A percentile compares a stretch with the other conserved stretches of the same genome.
Conservation (phyloP, 177 flowering plant species). For the Telopea speciosissima region DNA sequence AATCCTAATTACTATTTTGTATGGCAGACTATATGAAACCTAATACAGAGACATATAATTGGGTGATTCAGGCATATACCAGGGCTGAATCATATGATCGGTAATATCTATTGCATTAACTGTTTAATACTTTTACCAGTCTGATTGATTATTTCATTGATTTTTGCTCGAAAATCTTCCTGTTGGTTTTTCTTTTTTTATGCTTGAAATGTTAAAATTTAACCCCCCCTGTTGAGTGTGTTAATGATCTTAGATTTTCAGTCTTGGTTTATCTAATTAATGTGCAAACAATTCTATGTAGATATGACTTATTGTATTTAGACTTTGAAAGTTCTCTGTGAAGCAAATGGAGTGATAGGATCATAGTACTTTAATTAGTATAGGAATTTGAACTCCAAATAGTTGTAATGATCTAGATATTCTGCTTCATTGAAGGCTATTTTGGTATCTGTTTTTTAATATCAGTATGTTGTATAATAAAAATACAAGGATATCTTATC, state of each 20-base stretch:
- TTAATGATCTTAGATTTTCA: not conserved
- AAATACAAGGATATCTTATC: too few relatives aligned
- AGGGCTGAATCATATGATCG: slow-evolving; percentile 97
- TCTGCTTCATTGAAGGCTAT: too few relatives aligned
- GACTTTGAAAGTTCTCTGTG: not conserved
- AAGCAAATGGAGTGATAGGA: not conserved
- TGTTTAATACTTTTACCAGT: not conserved
- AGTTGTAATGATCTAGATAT: too few relatives aligned
- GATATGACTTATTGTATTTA: not conserved
- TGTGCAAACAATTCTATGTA: not conserved
- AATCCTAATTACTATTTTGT: slow-evolving; percentile 6
- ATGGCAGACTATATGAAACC: slow-evolving; percentile 91
- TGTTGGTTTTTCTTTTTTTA: not conserved
- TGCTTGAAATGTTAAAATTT: not conserved
- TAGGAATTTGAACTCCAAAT: too few relatives aligned
- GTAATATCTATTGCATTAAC: slow-evolving; percentile 27
- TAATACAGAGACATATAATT: slow-evolving; percentile 88
- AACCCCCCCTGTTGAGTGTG: not conserved
- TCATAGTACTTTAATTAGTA: too few relatives aligned
- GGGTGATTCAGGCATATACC: slow-evolving; percentile 97
- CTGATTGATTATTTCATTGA: not conserved
- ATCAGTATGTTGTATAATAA: too few relatives aligned
- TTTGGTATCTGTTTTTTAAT: too few relatives aligned
- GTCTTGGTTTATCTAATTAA: not conserved
- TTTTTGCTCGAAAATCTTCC: not conserved